Evolutionary conservation across 495 filamentous ascomycete genomes (phyloP).

Genomic region (Hyaloscypha bicolor): DNA sequence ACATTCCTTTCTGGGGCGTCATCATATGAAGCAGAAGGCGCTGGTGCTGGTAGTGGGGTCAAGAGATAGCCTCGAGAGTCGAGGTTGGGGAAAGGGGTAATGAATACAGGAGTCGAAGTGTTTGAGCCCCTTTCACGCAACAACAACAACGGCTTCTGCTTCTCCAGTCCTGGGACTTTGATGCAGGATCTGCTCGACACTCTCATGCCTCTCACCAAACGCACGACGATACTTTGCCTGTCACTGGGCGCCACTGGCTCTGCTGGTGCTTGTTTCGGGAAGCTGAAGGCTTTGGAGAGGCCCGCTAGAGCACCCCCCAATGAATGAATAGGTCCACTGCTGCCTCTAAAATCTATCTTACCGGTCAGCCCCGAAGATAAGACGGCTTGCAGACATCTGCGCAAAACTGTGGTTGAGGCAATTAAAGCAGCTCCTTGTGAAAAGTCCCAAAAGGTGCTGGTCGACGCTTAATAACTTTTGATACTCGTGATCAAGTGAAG

Average conservation of each 20-base stretch:
- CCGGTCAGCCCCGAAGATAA: not conserved
- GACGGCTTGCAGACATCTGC: not conserved
- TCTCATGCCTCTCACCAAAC: not conserved
- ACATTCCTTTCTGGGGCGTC: not conserved
- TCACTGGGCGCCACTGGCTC: not conserved
- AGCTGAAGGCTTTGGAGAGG: not conserved
- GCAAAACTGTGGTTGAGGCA: not conserved
- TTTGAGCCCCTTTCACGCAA: not conserved
- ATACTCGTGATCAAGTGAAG: no score
- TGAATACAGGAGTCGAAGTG: not conserved
- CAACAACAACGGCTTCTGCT: not conserved
- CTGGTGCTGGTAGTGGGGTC: not conserved
- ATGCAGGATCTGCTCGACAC: not conserved
- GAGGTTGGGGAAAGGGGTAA: no score
- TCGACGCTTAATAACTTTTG: no score
- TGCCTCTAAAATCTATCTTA: not conserved
- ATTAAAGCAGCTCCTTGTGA: not conserved
- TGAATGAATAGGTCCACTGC: not conserved
- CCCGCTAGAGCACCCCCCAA: not conserved
- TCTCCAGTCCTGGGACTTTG: not conserved
- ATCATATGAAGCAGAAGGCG: not conserved
- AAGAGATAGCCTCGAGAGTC: not conserved
- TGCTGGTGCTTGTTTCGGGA: not conserved
- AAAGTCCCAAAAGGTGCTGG: not conserved
- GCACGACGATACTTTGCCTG: not conserved